Conservation (phyloP, 2,329 filamentous ascomycete species). For the Fusarium luffae region DNA sequence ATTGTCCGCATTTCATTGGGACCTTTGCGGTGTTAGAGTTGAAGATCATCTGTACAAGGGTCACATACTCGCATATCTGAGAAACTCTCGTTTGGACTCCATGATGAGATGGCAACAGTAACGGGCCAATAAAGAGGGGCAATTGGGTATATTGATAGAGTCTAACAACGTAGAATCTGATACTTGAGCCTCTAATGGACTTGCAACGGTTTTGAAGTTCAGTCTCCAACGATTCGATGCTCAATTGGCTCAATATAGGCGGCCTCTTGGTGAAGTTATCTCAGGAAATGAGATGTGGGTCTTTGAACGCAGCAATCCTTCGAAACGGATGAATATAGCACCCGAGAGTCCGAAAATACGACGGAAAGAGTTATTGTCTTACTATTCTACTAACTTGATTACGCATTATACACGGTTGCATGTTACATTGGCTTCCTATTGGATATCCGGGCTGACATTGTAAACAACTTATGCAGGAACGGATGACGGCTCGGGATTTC, state of each 20-base stretch:
- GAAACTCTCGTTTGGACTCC: slow-evolving; percentile 19
- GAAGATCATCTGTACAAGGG: no score
- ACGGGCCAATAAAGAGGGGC: neutral
- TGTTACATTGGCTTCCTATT: neutral
- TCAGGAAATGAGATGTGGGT: slow-evolving; percentile 6
- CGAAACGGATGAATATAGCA: neutral
- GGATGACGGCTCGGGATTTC: neutral
- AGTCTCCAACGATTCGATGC: neutral
- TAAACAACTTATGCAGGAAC: neutral
- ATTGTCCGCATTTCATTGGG: slow-evolving; percentile 42
- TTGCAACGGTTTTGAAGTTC: neutral
- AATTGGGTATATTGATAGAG: neutral
- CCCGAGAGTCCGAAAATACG: slow-evolving; percentile 10
- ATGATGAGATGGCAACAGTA: slow-evolving; percentile 10
- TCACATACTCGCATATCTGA: slow-evolving; percentile 33
- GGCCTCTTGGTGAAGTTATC: slow-evolving; percentile 26
- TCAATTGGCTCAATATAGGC: slow-evolving; percentile 7
- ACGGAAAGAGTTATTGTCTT: neutral
- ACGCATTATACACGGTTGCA: neutral
- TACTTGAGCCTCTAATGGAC: neutral
- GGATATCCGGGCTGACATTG: neutral
- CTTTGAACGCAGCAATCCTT: slow-evolving; percentile 8
- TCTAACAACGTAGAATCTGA: neutral
- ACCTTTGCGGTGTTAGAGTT: slow-evolving; percentile 13
- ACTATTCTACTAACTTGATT: neutral